Evolutionary conservation across 2,329 filamentous ascomycete genomes (phyloP).

Genomic region (Microascus cirrosus): DNA sequence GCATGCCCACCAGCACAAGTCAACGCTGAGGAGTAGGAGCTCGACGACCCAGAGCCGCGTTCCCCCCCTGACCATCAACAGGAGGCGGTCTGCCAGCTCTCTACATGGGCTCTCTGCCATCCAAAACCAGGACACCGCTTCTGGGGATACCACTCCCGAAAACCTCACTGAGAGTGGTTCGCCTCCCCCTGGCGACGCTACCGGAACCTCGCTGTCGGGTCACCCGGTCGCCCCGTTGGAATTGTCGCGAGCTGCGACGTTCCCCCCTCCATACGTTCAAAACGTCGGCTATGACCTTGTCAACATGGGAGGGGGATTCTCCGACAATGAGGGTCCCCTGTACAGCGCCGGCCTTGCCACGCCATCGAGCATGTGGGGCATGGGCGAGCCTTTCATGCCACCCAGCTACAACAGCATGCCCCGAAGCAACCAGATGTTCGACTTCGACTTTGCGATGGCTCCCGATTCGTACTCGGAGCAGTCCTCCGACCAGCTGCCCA

Average conservation of each 20-base stretch:
- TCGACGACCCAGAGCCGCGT: neutral
- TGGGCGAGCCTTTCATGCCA: conserved; percentile 19
- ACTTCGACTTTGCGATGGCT: neutral
- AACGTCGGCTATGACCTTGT: conserved; percentile 41
- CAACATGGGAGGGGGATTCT: conserved; percentile 28
- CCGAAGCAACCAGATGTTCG: neutral
- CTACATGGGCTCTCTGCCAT: neutral
- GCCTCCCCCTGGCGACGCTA: conserved; percentile 37
- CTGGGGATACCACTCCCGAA: conserved; percentile 2
- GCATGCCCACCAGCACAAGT: neutral
- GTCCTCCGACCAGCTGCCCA: conserved; percentile 28
- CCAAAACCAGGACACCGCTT: neutral
- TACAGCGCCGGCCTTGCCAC: conserved; percentile 52
- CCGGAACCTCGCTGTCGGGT: conserved; percentile 41
- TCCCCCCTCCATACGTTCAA: conserved; percentile 28
- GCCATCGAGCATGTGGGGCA: conserved; percentile 23
- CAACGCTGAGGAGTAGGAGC: neutral
- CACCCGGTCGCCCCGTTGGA: conserved; percentile 33
- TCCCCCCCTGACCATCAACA: neutral
- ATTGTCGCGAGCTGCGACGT: conserved; percentile 40
- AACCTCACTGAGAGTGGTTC: conserved; percentile 38
- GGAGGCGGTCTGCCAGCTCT: neutral
- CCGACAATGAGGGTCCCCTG: conserved; percentile 43
- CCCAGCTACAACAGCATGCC: neutral
- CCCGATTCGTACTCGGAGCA: conserved; percentile 19